Percentiles rank a stretch among this genome's conserved stretches.
phyloP scores from a whole-genome alignment of 176 grass and related monocot genomes.

The Avena atlantica region DNA sequence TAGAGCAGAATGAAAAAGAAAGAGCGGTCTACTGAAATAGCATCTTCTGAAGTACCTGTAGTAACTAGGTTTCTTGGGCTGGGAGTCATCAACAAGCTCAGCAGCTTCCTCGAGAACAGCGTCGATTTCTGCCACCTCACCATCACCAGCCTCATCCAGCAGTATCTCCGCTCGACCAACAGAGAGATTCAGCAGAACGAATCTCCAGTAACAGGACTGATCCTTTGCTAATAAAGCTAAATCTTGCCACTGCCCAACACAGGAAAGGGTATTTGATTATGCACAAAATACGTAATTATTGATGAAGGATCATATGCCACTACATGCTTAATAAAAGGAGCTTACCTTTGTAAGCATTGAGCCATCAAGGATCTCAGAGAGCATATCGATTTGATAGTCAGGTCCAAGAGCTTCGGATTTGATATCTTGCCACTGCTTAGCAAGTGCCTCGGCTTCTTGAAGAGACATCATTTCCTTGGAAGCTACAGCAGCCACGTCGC shows the following conservation, averaged over 20 bases:
- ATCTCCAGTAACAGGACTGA: conserved; percentile 81
- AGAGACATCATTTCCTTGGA: conserved; percentile 66
- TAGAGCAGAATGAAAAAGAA: neutral
- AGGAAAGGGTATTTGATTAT: conserved; percentile 8
- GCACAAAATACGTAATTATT: conserved; percentile 27
- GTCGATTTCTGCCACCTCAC: conserved; percentile 80
- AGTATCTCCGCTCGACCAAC: conserved; percentile 76
- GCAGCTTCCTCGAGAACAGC: conserved; percentile 89
- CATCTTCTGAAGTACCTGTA: conserved; percentile 73
- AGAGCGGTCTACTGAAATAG: neutral
- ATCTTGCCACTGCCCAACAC: conserved; percentile 77
- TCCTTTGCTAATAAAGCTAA: conserved; percentile 70
- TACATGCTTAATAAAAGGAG: neutral
- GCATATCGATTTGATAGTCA: conserved; percentile 69
- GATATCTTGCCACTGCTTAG: conserved; percentile 89
- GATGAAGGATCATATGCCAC: conserved; percentile 3
- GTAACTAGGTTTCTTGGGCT: conserved; percentile 78
- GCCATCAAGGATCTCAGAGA: conserved; percentile 73
- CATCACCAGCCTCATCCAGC: conserved; percentile 52
- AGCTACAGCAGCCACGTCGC: conserved; percentile 7
- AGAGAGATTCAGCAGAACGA: conserved; percentile 76
- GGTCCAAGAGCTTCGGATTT: conserved; percentile 94
- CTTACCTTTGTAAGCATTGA: conserved; percentile 85
- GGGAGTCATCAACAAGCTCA: conserved; percentile 83
- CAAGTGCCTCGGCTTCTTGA: conserved; percentile 80